phyloP scores from a whole-genome alignment of 106 monocot species.

The Amphibolis antarctica region DNA sequence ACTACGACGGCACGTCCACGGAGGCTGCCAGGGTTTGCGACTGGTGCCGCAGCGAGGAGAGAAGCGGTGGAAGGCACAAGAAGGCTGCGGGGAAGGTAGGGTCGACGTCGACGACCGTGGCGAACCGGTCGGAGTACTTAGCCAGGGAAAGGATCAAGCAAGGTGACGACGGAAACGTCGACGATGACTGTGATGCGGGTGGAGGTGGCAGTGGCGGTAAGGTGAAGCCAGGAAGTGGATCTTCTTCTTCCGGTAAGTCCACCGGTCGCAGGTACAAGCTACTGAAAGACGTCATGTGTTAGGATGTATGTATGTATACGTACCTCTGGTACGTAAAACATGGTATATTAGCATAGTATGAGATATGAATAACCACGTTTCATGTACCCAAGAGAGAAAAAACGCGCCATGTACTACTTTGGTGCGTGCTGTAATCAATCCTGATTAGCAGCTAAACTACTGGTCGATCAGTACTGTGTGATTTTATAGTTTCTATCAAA shows the following conservation, averaged over 20 bases:
- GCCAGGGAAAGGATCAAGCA: not conserved
- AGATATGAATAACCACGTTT: not conserved
- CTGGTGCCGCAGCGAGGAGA: conserved; percentile 34
- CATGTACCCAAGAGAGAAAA: too few species aligned
- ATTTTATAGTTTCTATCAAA: too few species aligned
- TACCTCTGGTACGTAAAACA: too few species aligned
- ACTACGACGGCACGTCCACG: conserved; percentile 17
- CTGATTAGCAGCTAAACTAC: too few species aligned
- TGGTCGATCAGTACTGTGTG: too few species aligned
- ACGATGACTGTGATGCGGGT: not conserved
- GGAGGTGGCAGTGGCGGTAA: too few species aligned
- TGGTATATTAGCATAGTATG: not conserved
- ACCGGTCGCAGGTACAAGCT: conserved; percentile 34
- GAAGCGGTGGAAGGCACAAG: not conserved
- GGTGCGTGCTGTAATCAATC: too few species aligned
- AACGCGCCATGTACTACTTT: too few species aligned
- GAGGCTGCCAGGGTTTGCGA: conserved; percentile 14
- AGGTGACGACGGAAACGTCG: not conserved
- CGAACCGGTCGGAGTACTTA: not conserved
- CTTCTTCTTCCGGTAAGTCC: conserved; percentile 8
- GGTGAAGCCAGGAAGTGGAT: not conserved
- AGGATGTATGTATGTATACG: too few species aligned
- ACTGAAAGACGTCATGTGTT: conserved; percentile 43
- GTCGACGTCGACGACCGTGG: not conserved
- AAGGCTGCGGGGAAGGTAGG: not conserved